These are phyloP conservation scores for Calonectria montana DNA, from an alignment of 2,329 filamentous ascomycete genomes.

Conservation along the genomic window DNA sequence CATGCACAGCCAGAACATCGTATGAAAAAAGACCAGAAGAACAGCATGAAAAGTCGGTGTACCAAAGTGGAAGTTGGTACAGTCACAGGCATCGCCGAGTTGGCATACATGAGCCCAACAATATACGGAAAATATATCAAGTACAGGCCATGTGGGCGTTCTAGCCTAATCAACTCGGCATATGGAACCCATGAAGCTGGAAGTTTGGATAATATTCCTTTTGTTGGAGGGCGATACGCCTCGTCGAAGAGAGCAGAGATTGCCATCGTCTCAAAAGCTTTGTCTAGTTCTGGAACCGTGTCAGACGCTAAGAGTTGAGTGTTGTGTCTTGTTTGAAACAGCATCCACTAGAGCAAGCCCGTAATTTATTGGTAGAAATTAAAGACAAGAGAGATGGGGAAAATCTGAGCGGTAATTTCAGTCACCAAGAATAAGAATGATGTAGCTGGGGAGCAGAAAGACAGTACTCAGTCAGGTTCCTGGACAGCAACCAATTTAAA, in stretches of 20 bases:
- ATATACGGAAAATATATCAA: constrained; percentile 63
- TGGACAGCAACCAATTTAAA: background rate
- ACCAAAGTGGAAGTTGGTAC: constrained; percentile 34
- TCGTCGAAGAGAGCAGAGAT: background rate
- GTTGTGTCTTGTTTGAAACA: background rate
- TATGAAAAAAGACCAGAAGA: constrained; percentile 57
- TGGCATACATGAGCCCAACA: constrained; percentile 57
- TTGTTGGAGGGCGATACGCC: constrained; percentile 55
- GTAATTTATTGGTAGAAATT: background rate
- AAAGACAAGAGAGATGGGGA: background rate
- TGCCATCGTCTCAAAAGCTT: background rate
- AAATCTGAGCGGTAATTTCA: background rate
- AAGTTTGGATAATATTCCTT: constrained; percentile 55
- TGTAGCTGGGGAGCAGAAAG: background rate
- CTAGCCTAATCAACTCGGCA: constrained; percentile 63
- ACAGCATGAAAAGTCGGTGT: constrained; percentile 51
- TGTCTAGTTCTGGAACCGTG: background rate
- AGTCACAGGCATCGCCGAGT: constrained; percentile 51
- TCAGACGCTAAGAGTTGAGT: background rate
- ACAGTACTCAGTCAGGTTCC: constrained; percentile 14
- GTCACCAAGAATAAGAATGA: background rate
- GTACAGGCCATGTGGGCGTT: constrained; percentile 63
- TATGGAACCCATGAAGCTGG: constrained; percentile 65
- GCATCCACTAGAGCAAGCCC: background rate
- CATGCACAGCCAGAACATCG: constrained; percentile 58